Evolutionary conservation across 2,329 filamentous ascomycete species (phyloP), one percentile per base, ranked within the genome.

Genomic region (Neonectria hederae): DNA sequence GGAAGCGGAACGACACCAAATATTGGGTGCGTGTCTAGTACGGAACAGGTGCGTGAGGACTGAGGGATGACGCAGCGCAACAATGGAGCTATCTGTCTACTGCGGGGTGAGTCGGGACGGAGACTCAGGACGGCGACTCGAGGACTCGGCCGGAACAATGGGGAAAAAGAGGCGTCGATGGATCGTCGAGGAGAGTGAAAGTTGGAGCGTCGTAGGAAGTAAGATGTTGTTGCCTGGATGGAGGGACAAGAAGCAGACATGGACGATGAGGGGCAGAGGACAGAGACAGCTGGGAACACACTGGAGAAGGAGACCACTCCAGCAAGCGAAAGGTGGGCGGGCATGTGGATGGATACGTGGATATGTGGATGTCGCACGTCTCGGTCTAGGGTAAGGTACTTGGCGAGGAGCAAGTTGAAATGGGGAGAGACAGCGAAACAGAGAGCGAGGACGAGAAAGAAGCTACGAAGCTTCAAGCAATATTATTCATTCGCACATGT

Each of bases 261-360:
- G 35, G 67, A 60, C 60, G 59, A 72, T 64, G 71, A 73, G 71
- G 71, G 71, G 71, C 71, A 70, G 30, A 32, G 63, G 66, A 59
- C 49, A 63, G 48, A 38, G 35, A 17, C 35, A 38, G 46, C 64
- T 62, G 62, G 64, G 67, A 59, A 59, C 55, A 48, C 57, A 28
- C 28, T 55, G 64, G 45, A 32, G 52, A 35, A 32, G 51, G 30
- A 8, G 30, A 61, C 59, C 54, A 62, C 24, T 54, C 63, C 46
- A 28, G 43, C 59, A 59, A 32, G 57, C 45, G 32, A 59, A 40
- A 38, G 57, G 49, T 19, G 48, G 49, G 48, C 48, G 28, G n/a
- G 22, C 24, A 7, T 26, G 24, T 32, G 30, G 45, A 32, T 49
- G 54, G 54, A 43, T 43, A 45, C 48, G 55, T 58, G 45, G 55